Evolutionary conservation across 1,284 basidiomycete genomes (phyloP).

Genomic region (Xerocomus nothofagi): DNA sequence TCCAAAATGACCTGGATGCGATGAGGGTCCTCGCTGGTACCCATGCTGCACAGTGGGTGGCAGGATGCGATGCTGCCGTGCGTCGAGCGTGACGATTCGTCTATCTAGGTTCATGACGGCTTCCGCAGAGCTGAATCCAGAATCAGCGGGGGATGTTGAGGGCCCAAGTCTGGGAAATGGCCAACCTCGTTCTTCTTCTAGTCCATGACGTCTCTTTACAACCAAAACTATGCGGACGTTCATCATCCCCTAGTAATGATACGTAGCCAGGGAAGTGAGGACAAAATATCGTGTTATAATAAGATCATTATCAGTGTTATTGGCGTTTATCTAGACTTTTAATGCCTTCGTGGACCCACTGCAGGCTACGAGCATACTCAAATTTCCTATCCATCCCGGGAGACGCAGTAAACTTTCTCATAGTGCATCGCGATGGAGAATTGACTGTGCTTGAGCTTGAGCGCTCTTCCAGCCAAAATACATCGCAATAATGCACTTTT

Average conservation of each 20-base stretch:
- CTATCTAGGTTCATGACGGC: slow-evolving; percentile 61
- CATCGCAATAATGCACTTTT: no score
- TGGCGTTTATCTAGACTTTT: background rate
- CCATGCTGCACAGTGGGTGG: slow-evolving; percentile 67
- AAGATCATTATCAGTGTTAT: background rate
- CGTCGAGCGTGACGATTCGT: background rate
- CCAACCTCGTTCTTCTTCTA: background rate
- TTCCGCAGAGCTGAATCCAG: slow-evolving; percentile 54
- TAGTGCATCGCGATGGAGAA: no score
- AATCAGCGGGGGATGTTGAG: slow-evolving; percentile 34
- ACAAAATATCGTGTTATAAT: background rate
- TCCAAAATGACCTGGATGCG: slow-evolving; percentile 67
- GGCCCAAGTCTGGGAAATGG: slow-evolving; percentile 11
- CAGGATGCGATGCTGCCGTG: background rate
- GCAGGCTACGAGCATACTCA: background rate
- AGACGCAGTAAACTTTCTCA: no score
- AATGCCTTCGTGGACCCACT: background rate
- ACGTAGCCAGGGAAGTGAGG: no score
- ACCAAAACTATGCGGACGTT: background rate
- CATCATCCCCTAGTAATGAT: background rate
- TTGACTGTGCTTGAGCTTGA: no score
- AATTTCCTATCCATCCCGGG: background rate
- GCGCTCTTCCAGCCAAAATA: no score
- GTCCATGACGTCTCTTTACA: background rate
- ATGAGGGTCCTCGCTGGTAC: slow-evolving; percentile 70